phyloP scores from a whole-genome alignment of 805 yeast species.

The Candida rishiriensis region DNA sequence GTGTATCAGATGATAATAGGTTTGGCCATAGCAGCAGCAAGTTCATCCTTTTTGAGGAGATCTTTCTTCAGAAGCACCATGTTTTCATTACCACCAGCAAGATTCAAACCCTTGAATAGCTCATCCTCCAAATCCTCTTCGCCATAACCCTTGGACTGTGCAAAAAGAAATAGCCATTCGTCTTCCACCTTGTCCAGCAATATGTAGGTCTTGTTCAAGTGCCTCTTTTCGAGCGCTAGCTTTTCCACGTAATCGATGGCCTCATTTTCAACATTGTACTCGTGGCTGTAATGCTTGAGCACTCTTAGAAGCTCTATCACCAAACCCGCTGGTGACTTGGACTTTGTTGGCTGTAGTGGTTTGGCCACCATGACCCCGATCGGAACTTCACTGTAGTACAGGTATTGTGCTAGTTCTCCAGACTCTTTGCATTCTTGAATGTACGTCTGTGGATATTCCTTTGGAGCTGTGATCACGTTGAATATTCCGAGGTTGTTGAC shows the following conservation, averaged over 20 bases:
- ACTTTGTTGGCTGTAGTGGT: slow-evolving; percentile 39
- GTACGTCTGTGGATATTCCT: slow-evolving; percentile 47
- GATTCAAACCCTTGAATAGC: slow-evolving; percentile 19
- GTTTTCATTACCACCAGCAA: slow-evolving; percentile 4
- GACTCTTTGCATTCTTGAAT: slow-evolving; percentile 42
- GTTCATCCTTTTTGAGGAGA: neutral
- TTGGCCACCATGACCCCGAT: slow-evolving; percentile 72
- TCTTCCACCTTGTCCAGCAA: slow-evolving; percentile 6
- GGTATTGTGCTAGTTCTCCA: slow-evolving; percentile 51
- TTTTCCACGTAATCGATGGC: slow-evolving; percentile 54
- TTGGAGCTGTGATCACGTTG: slow-evolving; percentile 57
- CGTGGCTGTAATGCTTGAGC: slow-evolving; percentile 51
- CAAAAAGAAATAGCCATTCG: slow-evolving; percentile 7
- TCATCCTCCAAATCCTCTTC: slow-evolving; percentile 15
- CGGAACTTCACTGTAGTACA: slow-evolving; percentile 68
- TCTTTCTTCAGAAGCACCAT: slow-evolving; percentile 2
- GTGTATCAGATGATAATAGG: neutral
- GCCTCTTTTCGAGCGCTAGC: slow-evolving; percentile 46
- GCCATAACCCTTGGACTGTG: slow-evolving; percentile 15
- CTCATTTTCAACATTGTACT: slow-evolving; percentile 55
- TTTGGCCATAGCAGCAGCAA: neutral
- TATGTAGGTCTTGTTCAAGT: slow-evolving; percentile 43
- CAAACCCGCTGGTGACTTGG: slow-evolving; percentile 30
- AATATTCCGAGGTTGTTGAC: slow-evolving; percentile 56
- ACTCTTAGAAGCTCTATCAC: slow-evolving; percentile 34